These are phyloP conservation scores for Teunomyces tritomae DNA, from an alignment of 805 yeast species.

Conservation along the genomic window DNA sequence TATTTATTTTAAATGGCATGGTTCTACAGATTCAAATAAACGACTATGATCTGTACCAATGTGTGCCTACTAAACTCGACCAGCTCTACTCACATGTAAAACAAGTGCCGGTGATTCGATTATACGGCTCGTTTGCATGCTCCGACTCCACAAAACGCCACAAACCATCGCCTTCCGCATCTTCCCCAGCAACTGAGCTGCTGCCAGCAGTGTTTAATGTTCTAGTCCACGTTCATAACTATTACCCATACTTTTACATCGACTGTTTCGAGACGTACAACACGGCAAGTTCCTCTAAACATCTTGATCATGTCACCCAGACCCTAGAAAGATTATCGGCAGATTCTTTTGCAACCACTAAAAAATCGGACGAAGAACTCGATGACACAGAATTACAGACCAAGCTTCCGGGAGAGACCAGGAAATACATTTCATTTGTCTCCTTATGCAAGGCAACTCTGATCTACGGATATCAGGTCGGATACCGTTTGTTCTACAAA, in stretches of 20 bases:
- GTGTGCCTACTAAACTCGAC: conserved; percentile 55
- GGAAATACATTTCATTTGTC: conserved; percentile 55
- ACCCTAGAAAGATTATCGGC: conserved; percentile 45
- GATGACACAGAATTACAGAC: conserved; percentile 2
- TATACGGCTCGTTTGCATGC: conserved; percentile 68
- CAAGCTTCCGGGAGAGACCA: not conserved
- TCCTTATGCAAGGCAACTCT: conserved; percentile 71
- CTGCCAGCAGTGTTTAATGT: conserved; percentile 21
- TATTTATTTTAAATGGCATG: not conserved
- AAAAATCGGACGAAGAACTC: conserved; percentile 14
- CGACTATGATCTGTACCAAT: conserved; percentile 63
- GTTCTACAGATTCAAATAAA: conserved; percentile 48
- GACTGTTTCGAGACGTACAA: conserved; percentile 48
- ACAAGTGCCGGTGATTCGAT: conserved; percentile 71
- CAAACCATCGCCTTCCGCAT: not conserved
- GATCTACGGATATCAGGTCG: conserved; percentile 79
- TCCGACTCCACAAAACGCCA: conserved; percentile 28
- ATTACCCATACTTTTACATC: conserved; percentile 76
- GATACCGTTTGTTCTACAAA: conserved; percentile 64
- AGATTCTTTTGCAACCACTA: conserved; percentile 31
- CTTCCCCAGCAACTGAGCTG: not conserved
- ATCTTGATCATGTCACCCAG: conserved; percentile 37
- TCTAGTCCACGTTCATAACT: conserved; percentile 75
- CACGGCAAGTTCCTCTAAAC: conserved; percentile 16
- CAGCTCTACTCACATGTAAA: conserved; percentile 31